Conservation (phyloP, 1,284 basidiomycete genomes). For the Porodaedalea pini region DNA sequence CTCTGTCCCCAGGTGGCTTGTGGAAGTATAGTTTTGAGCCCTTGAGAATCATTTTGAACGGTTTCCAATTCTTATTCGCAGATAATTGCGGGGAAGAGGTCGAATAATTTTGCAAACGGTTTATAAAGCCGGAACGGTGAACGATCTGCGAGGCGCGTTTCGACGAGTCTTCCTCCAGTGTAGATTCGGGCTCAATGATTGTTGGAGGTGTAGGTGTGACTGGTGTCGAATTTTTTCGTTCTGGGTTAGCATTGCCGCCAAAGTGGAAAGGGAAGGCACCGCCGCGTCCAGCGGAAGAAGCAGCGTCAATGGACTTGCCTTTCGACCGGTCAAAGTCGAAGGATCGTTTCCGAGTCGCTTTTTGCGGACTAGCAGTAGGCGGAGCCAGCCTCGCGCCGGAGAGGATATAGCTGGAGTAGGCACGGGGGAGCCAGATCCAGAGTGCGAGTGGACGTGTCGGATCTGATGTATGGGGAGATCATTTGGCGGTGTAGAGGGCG, state of each 20-base stretch:
- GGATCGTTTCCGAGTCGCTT: slow-evolving; percentile 16
- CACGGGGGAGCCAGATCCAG: slow-evolving; percentile 11
- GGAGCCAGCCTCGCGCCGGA: background rate
- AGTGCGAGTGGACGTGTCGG: slow-evolving; percentile 32
- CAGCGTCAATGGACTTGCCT: slow-evolving; percentile 8
- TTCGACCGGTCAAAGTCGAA: slow-evolving; percentile 18
- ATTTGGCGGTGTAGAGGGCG: slow-evolving; percentile 27
- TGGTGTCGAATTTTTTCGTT: slow-evolving; percentile 17
- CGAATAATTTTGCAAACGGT: slow-evolving; percentile 56
- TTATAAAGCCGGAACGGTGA: slow-evolving; percentile 69
- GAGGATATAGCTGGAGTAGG: background rate
- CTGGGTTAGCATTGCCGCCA: slow-evolving; percentile 22
- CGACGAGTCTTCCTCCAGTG: slow-evolving; percentile 27
- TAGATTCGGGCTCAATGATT: slow-evolving; percentile 41
- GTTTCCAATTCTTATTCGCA: slow-evolving; percentile 69
- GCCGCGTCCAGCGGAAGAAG: slow-evolving; percentile 27
- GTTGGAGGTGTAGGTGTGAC: slow-evolving; percentile 35
- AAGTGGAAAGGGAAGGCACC: slow-evolving; percentile 35
- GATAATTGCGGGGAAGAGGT: slow-evolving; percentile 33
- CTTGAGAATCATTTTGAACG: slow-evolving; percentile 75
- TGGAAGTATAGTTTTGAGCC: slow-evolving; percentile 81
- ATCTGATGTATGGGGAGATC: slow-evolving; percentile 33
- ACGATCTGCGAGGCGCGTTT: slow-evolving; percentile 75
- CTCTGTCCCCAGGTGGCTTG: slow-evolving; percentile 70
- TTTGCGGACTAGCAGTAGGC: slow-evolving; percentile 3